Base-by-base conservation (phyloP, 1,284 basidiomycete species). In the Trametes versicolor region DNA sequence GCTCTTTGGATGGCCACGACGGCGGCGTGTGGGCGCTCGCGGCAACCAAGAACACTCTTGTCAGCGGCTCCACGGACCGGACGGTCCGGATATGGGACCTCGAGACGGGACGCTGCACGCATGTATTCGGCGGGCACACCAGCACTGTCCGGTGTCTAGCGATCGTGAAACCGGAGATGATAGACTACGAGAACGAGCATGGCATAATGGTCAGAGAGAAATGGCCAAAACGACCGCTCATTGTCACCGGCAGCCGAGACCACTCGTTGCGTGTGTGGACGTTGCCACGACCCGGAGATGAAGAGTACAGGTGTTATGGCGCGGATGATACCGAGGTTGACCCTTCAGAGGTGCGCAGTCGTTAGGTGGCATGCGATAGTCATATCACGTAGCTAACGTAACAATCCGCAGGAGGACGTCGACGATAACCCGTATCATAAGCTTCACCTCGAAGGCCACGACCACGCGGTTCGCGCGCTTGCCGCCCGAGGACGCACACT, bases 21-120 rank as follows among this genome's bases (percentile, higher is more conserved):
- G 96, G 96, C 48, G 96, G 97, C 37, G 95, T 98, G 2, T 98
- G 96, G 96, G 96, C 97, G 9, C 82, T 98, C 23, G 92, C 92
- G 1, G 90, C 91, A 2, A 90, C 85, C 64, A 90, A 93, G 75
- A 92, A 97, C 74, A 92, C 90, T 1, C 87, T 98, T 13, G 96
- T 98, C 66, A 95, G 92, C 66, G 97, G 96, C 21, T 95, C 93
- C 39, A 98, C 97, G 6, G 96, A 98, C 80, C 89, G 96, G 37
- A 97, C 95, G 1, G 94, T 98, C 45, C 88, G 97, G 50, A 92
- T 98, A 55, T 98, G 97, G 97, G 91, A 97, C 76, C 82, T 98
- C 57, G 81, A 85, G 39, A 90, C 87, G 10, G 92, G 93, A 3
- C 83, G 83, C 56, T 95, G 94, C 76, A 94, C 92, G 2, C 96